These are phyloP conservation scores for Malus orientalis DNA, from an alignment of 306 rosid species.

Conservation along the genomic window DNA sequence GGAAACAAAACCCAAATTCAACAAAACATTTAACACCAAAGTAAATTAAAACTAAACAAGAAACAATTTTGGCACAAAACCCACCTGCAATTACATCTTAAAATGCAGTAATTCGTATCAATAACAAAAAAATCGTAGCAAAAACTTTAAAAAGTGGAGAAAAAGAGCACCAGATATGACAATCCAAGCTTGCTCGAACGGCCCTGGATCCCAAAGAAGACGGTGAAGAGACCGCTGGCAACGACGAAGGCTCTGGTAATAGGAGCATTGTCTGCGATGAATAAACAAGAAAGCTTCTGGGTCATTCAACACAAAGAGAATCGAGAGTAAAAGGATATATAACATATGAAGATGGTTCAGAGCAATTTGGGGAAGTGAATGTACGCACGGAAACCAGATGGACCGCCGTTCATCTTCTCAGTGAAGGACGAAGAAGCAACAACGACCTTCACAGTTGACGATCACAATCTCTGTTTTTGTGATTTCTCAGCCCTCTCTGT, in stretches of 20 bases:
- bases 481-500: not conserved
- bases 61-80: not conserved
- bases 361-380: not conserved
- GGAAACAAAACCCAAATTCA: not conserved
- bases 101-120: not conserved
- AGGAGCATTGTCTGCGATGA: conserved; percentile 87
- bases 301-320: conserved; percentile 15
- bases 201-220: conserved; percentile 89
- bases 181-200: conserved; percentile 68
- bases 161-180: conserved; percentile 65
- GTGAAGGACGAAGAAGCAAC: conserved; percentile 34
- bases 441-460: conserved; percentile 17
- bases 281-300: conserved; percentile 25
- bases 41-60: not conserved
- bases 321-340: not conserved
- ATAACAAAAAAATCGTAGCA: not conserved
- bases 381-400: conserved; percentile 90
- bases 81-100: conserved; percentile 8
- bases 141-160: not conserved
- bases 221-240: conserved; percentile 65
- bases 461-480: not conserved
- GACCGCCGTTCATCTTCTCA: conserved; percentile 96
- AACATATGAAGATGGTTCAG: conserved; percentile 1
- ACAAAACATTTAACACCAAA: not conserved
- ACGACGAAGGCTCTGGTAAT: conserved; percentile 65